Conservation (phyloP, 2,329 filamentous ascomycete genomes). For the Aureobasidium sp. region DNA sequence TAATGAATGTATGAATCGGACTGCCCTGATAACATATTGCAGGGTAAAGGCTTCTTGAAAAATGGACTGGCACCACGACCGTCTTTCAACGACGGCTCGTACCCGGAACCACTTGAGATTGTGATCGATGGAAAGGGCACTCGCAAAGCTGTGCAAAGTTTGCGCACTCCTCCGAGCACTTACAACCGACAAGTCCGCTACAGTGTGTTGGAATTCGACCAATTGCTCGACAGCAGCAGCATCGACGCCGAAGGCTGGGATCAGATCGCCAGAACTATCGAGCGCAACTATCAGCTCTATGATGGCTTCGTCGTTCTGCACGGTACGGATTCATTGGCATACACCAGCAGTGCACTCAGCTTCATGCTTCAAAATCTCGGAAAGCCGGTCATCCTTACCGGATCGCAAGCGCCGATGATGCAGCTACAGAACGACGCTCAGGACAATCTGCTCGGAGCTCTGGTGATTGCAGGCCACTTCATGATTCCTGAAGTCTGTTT, state of each 20-base stretch:
- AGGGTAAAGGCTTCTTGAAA: slow-evolving; percentile 64
- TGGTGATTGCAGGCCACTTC: slow-evolving; percentile 87
- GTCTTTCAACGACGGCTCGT: slow-evolving; percentile 74
- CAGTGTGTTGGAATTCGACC: slow-evolving; percentile 74
- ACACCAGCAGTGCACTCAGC: slow-evolving; percentile 81
- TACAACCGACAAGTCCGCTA: slow-evolving; percentile 79
- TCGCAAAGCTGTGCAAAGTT: slow-evolving; percentile 53
- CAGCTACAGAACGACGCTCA: slow-evolving; percentile 85
- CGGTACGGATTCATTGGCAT: slow-evolving; percentile 80
- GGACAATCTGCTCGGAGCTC: slow-evolving; percentile 79
- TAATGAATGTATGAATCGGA: neutral
- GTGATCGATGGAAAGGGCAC: slow-evolving; percentile 45
- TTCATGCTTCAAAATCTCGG: slow-evolving; percentile 90
- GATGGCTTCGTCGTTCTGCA: slow-evolving; percentile 89
- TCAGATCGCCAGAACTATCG: slow-evolving; percentile 71
- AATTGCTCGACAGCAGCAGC: slow-evolving; percentile 80
- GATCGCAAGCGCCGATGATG: slow-evolving; percentile 68
- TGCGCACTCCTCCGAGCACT: slow-evolving; percentile 72
- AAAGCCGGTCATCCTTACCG: slow-evolving; percentile 82
- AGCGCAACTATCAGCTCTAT: slow-evolving; percentile 78
- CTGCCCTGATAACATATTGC: neutral
- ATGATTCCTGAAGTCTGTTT: slow-evolving; percentile 89
- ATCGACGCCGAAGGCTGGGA: slow-evolving; percentile 84
- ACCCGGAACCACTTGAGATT: slow-evolving; percentile 49
- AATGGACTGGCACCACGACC: slow-evolving; percentile 74